Conservation (phyloP, 2,329 filamentous ascomycete genomes). For the Aureobasidium sp. region DNA sequence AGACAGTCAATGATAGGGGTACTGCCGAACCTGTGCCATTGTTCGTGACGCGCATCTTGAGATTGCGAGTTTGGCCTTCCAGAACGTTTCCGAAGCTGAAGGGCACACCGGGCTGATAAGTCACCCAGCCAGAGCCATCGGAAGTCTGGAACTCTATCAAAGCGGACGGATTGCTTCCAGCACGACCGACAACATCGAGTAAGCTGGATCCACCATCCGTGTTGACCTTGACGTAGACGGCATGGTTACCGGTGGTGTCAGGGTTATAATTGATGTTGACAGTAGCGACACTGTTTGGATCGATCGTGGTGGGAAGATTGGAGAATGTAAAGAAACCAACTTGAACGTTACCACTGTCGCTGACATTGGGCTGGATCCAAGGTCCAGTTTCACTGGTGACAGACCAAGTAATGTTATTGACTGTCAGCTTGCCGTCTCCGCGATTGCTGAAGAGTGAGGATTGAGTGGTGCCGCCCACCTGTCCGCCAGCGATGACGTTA, state of each 20-base stretch:
- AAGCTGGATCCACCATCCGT: conserved; percentile 47
- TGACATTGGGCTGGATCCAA: conserved; percentile 34
- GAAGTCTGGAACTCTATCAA: conserved; percentile 50
- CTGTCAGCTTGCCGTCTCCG: conserved; percentile 41
- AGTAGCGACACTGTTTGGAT: conserved; percentile 33
- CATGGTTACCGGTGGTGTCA: conserved; percentile 41
- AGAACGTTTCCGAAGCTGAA: conserved; percentile 53
- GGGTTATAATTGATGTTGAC: conserved; percentile 46
- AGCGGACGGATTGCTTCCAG: conserved; percentile 44
- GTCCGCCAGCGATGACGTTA: conserved; percentile 39
- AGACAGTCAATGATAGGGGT: conserved; percentile 51
- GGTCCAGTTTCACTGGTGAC: conserved; percentile 40
- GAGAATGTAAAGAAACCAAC: conserved; percentile 46
- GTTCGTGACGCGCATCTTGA: conserved; percentile 51
- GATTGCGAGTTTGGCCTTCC: conserved; percentile 42
- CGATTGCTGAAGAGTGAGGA: conserved; percentile 45
- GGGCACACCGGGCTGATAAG: conserved; percentile 36
- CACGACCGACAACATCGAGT: conserved; percentile 43
- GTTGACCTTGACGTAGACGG: conserved; percentile 42
- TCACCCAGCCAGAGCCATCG: conserved; percentile 46
- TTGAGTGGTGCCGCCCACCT: conserved; percentile 34
- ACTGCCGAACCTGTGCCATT: conserved; percentile 43
- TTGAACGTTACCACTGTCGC: conserved; percentile 27
- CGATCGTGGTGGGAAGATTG: conserved; percentile 41
- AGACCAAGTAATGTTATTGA: conserved; percentile 42